Evolutionary conservation across 768 basidiomycete species (phyloP).

Genomic region (Hygrocybe punicea): DNA sequence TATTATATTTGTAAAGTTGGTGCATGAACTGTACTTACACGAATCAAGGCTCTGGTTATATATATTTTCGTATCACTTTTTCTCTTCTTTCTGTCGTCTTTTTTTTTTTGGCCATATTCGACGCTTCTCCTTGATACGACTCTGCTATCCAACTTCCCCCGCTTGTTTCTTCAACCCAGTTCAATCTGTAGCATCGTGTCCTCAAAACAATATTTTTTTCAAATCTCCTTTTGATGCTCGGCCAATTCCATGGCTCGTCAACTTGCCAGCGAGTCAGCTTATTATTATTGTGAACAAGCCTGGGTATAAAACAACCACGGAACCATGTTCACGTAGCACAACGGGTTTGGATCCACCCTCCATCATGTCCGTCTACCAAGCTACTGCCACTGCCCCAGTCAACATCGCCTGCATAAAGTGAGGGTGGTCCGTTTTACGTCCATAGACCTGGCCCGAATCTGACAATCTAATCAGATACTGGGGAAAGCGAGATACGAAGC

Average conservation of each 20-base stretch:
- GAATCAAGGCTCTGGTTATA: neutral
- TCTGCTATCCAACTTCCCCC: neutral
- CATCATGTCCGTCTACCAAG: constrained; percentile 68
- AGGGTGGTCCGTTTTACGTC: constrained; percentile 9
- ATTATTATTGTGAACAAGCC: too few species aligned
- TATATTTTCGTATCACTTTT: constrained; percentile 1
- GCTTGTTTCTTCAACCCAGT: neutral
- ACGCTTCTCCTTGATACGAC: neutral
- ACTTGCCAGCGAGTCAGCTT: too few species aligned
- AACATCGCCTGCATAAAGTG: constrained; percentile 99
- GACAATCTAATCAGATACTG: constrained; percentile 66
- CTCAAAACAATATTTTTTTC: neutral
- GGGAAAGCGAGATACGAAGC: constrained; percentile 95
- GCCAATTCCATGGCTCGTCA: neutral
- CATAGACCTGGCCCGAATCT: constrained; percentile 1
- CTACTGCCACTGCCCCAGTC: constrained; percentile 88
- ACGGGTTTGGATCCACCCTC: neutral
- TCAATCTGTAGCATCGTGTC: neutral
- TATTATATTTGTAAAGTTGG: neutral
- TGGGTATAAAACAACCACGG: too few species aligned
- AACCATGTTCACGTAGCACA: too few species aligned
- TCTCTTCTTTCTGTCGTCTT: neutral
- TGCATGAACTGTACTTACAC: neutral
- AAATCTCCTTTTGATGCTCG: neutral
- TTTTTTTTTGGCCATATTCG: constrained; percentile 9